Percentiles rank a stretch among this genome's conserved stretches.
Conservation (phyloP, 192 early-diverging fungal species). For the Obelidium mucronatum region DNA sequence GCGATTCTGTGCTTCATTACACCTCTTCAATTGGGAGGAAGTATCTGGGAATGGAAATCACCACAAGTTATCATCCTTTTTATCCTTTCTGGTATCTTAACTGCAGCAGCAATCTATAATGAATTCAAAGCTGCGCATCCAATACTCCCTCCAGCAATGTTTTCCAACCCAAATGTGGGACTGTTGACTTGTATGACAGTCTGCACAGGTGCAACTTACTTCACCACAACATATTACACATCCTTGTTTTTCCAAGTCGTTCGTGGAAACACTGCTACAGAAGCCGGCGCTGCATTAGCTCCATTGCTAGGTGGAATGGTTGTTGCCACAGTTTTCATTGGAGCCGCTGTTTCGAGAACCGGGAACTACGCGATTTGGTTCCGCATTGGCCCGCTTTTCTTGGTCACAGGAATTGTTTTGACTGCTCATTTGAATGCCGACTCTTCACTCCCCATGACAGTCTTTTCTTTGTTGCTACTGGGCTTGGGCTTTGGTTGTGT, state of each 20-base stretch:
- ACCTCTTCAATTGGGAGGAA: slow-evolving; percentile 74
- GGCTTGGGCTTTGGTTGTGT: slow-evolving; percentile 78
- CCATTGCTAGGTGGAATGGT: slow-evolving; percentile 78
- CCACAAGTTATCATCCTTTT: slow-evolving; percentile 66
- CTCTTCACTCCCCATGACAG: slow-evolving; percentile 57
- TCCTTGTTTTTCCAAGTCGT: slow-evolving; percentile 81
- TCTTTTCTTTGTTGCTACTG: slow-evolving; percentile 69
- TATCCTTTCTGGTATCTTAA: slow-evolving; percentile 42
- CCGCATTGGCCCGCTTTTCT: slow-evolving; percentile 63
- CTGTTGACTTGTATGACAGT: not conserved
- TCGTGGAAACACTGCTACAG: slow-evolving; percentile 72
- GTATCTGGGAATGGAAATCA: slow-evolving; percentile 66
- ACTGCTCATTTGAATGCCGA: slow-evolving; percentile 64
- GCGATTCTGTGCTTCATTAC: slow-evolving; percentile 62
- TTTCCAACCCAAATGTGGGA: slow-evolving; percentile 11
- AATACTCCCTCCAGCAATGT: slow-evolving; percentile 35
- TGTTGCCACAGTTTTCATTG: slow-evolving; percentile 67
- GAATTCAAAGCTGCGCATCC: slow-evolving; percentile 40
- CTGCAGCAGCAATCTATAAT: slow-evolving; percentile 3
- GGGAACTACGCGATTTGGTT: slow-evolving; percentile 67
- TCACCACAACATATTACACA: slow-evolving; percentile 73
- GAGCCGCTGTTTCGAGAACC: slow-evolving; percentile 62
- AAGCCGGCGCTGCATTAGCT: slow-evolving; percentile 74
- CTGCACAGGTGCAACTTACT: slow-evolving; percentile 50
- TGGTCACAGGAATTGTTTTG: slow-evolving; percentile 69